Base-by-base conservation (phyloP, 805 yeast genomes). In the Candida khao-thaluensis region DNA sequence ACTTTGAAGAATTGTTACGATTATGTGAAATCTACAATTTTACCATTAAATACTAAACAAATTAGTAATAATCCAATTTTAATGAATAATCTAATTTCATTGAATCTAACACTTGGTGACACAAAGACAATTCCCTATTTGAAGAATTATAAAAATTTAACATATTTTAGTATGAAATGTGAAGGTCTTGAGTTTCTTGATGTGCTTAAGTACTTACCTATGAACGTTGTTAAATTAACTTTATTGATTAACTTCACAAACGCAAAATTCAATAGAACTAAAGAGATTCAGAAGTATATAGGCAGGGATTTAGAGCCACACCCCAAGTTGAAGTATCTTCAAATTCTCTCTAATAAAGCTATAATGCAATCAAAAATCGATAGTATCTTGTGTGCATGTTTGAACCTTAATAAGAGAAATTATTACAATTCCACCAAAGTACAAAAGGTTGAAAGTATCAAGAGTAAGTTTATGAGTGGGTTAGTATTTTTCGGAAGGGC, bases 401-500 rank as follows among this genome's bases (percentile, higher is more conserved):
- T 33, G 11, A 11, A 20, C 7, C n/a, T 31, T 17, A 22, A 35
- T 15, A 23, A 18, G 17, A 5, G 14, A n/a, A 17, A 25, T 30
- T 39, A 18, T 16, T 28, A 11, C 27, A 30, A 35, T 23, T 34
- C 35, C 4, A 3, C 22, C 7, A 11, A 8, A 11, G 22, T 31
- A 7, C n/a, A 28, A 11, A 30, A 32, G 27, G 29, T 23, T 14
- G 41, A 38, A 12, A 30, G 18, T 9, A 5, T 30, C 16, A 34
- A 25, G 10, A 4, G 10, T 20, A 12, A 18, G 5, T 14, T 29
- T 9, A 22, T 15, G 24, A 23, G 11, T 9, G 40, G 42, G 3
- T 7, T 34, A 31, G 5, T 26, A 1, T 7, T 23, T 3, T 42
- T 44, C 17, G 48, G 48, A 2, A 12, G 15, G 17, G 27, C 42